Conservation (phyloP, 1,139 yeast genomes). For the Hyphopichia buzzinii region DNA sequence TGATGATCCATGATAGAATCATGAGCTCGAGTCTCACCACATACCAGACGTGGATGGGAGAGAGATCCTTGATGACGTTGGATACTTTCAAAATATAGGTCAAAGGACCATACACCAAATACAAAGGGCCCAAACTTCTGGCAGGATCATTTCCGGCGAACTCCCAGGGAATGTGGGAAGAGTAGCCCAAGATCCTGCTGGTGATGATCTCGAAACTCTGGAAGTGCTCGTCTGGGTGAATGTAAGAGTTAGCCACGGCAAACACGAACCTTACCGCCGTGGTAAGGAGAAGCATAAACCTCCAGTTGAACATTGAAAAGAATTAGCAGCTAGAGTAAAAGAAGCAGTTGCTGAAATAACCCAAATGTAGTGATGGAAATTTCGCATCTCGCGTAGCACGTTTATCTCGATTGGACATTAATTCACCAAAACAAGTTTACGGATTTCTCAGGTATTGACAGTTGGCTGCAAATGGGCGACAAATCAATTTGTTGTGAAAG, state of each 20-base stretch:
- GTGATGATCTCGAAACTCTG: conserved; percentile 80
- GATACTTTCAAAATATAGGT: conserved; percentile 27
- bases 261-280: conserved; percentile 54
- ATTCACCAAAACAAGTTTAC: no score
- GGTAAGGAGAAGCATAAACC: conserved; percentile 39
- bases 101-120: conserved; percentile 69
- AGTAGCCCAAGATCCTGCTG: conserved; percentile 45
- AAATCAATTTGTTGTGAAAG: no score
- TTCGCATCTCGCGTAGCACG: no score
- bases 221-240: conserved; percentile 97
- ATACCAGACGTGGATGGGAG: conserved; percentile 53
- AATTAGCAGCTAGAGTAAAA: no score
- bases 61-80: conserved; percentile 17
- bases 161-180: conserved; percentile 81
- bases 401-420: no score
- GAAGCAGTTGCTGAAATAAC: no score
- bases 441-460: no score
- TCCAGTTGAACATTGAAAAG: conserved; percentile 44
- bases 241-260: conserved; percentile 73
- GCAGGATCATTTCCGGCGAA: conserved; percentile 59
- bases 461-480: no score
- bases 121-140: conserved; percentile 70
- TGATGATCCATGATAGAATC: conserved; percentile 54
- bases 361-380: no score
- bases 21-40: conserved; percentile 58